These are phyloP conservation scores for Hippophae rhamnoides DNA, from an alignment of 306 rosid species.

Conservation along the genomic window DNA sequence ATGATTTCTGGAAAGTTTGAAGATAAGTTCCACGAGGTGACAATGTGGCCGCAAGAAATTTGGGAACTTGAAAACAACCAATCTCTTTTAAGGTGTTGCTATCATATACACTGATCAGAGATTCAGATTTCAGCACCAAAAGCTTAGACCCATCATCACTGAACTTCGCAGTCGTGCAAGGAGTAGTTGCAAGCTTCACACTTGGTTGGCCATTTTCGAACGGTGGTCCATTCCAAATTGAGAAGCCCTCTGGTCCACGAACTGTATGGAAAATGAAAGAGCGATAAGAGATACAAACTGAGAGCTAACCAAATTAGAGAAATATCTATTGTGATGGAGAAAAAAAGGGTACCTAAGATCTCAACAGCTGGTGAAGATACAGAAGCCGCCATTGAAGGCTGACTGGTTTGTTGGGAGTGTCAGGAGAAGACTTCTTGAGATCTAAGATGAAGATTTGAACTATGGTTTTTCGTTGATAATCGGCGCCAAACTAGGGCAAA, in stretches of 20 bases:
- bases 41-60: conserved; percentile 43
- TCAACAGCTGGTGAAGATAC: conserved; percentile 40
- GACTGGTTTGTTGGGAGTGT: not conserved
- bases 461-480: too few relatives aligned
- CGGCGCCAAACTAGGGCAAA: too few relatives aligned
- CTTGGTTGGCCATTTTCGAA: conserved; percentile 46
- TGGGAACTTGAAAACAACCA: conserved; percentile 58
- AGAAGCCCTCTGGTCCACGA: conserved; percentile 60
- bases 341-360: conserved; percentile 52
- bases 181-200: conserved; percentile 49
- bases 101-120: conserved; percentile 39
- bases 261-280: conserved; percentile 30
- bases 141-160: conserved; percentile 68
- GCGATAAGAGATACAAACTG: not conserved
- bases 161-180: conserved; percentile 51
- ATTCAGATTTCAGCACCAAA: conserved; percentile 54
- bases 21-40: conserved; percentile 67
- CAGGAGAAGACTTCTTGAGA: not conserved
- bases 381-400: conserved; percentile 46
- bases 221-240: conserved; percentile 82
- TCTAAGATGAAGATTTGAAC: not conserved
- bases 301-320: not conserved
- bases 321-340: not conserved
- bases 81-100: conserved; percentile 44
- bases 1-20: conserved; percentile 67